These are phyloP conservation scores for Exophiala phaeomuriformis DNA, from an alignment of 2,329 filamentous ascomycete species.

Conservation along the genomic window DNA sequence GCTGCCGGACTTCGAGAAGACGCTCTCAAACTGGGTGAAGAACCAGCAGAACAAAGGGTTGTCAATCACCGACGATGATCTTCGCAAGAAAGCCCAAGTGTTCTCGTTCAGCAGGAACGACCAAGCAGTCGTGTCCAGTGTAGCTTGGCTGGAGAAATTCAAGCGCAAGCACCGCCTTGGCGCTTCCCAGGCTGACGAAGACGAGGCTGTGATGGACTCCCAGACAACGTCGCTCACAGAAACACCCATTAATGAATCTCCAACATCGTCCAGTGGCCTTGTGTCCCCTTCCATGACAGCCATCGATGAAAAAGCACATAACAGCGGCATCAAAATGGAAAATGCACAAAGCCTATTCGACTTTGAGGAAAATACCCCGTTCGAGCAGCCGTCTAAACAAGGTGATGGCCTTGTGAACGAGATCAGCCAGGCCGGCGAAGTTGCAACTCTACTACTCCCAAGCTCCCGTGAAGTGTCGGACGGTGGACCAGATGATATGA, in stretches of 20 bases:
- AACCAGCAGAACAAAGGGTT: conserved; percentile 68
- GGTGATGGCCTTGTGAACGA: conserved; percentile 45
- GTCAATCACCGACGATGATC: conserved; percentile 24
- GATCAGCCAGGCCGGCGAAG: conserved; percentile 51
- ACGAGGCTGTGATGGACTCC: conserved; percentile 33
- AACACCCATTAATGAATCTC: conserved; percentile 61
- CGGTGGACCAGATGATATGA: conserved; percentile 9
- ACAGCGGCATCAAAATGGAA: conserved; percentile 52
- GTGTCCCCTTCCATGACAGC: conserved; percentile 64
- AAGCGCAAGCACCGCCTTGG: conserved; percentile 73
- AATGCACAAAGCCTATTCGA: conserved; percentile 53
- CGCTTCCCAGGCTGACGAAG: conserved; percentile 50
- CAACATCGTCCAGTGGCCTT: conserved; percentile 61
- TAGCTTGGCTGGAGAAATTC: conserved; percentile 87
- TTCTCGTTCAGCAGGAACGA: conserved; percentile 27
- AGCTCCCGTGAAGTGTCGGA: conserved; percentile 12
- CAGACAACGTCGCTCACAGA: conserved; percentile 51
- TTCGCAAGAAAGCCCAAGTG: conserved; percentile 24
- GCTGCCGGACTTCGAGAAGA: conserved; percentile 83
- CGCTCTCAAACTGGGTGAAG: conserved; percentile 76
- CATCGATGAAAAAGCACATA: conserved; percentile 51
- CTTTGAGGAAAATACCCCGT: conserved; percentile 53
- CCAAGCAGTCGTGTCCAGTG: conserved; percentile 44
- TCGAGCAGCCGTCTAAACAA: conserved; percentile 58
- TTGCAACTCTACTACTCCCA: conserved; percentile 10